A percentile compares a stretch with the other conserved stretches of the same genome.
Conservation (phyloP, 1,139 yeast genomes). For the Pichia sp. region DNA sequence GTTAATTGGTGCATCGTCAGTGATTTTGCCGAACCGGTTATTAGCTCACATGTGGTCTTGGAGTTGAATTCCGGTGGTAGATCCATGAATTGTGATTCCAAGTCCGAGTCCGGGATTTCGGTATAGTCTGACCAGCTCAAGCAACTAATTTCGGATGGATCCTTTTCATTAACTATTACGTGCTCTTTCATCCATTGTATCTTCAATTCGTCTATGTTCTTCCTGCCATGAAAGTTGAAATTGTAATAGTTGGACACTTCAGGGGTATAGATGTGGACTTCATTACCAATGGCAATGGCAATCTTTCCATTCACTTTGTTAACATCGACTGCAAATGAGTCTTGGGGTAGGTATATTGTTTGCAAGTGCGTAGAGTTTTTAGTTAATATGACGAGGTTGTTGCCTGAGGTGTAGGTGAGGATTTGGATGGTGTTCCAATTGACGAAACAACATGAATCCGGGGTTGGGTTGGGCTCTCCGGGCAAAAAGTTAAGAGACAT, state of each 20-base stretch:
- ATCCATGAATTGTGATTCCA: slow-evolving; percentile 21
- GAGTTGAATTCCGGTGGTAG: slow-evolving; percentile 28
- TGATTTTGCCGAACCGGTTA: slow-evolving; percentile 47
- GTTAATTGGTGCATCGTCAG: slow-evolving; percentile 45
- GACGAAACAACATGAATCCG: slow-evolving; percentile 52
- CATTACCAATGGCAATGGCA: slow-evolving; percentile 36
- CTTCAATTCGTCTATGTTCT: slow-evolving; percentile 23
- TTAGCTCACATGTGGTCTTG: slow-evolving; percentile 32
- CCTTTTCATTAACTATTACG: slow-evolving; percentile 27
- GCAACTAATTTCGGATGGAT: slow-evolving; percentile 37
- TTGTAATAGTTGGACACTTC: slow-evolving; percentile 30
- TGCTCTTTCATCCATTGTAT: slow-evolving; percentile 41
- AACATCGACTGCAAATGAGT: slow-evolving; percentile 61
- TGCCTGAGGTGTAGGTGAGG: slow-evolving; percentile 79
- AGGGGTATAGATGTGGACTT: slow-evolving; percentile 37
- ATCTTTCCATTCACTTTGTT: slow-evolving; percentile 52
- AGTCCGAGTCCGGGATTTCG: slow-evolving; percentile 22
- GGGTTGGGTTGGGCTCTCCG: slow-evolving; percentile 67
- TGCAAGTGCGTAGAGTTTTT: slow-evolving; percentile 53
- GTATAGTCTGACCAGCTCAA: slow-evolving; percentile 60
- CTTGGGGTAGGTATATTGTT: slow-evolving; percentile 64
- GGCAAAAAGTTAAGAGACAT: slow-evolving; percentile 46
- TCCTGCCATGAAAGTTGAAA: slow-evolving; percentile 27
- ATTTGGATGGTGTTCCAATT: slow-evolving; percentile 64
- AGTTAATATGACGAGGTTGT: slow-evolving; percentile 64